These are phyloP conservation scores for Didymella sp. DNA, from an alignment of 2,329 filamentous ascomycete genomes.

Conservation along the genomic window DNA sequence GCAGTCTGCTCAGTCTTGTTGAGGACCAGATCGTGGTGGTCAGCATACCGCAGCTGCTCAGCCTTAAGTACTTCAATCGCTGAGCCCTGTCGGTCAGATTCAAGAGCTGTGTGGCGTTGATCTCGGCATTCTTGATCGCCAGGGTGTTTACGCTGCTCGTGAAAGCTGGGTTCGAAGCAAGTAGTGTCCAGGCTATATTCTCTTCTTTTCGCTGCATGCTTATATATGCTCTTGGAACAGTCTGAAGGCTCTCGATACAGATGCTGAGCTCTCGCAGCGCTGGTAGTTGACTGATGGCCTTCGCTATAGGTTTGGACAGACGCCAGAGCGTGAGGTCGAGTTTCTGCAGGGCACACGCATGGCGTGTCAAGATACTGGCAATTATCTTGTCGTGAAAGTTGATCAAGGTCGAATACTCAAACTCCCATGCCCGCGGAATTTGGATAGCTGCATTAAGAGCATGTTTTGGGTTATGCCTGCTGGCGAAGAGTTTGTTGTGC, in stretches of 20 bases:
- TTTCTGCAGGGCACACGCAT: conserved; percentile 35
- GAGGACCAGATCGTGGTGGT: conserved; percentile 6
- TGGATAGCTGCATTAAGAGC: conserved; percentile 14
- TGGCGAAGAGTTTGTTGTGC: conserved; percentile 55
- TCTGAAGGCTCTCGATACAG: conserved; percentile 30
- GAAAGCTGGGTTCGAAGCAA: not conserved
- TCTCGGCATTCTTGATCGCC: not conserved
- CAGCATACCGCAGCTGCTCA: conserved; percentile 12
- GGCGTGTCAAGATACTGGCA: conserved; percentile 33
- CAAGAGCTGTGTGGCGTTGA: not conserved
- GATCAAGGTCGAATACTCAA: conserved; percentile 31
- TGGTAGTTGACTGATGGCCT: conserved; percentile 27
- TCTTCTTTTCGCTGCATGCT: conserved; percentile 7
- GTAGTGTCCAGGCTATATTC: not conserved
- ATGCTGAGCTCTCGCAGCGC: conserved; percentile 35
- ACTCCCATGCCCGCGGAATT: conserved; percentile 32
- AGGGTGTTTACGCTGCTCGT: not conserved
- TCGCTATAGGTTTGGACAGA: conserved; percentile 32
- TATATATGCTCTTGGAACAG: conserved; percentile 1
- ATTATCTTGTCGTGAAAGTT: conserved; percentile 41
- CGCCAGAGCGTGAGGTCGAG: conserved; percentile 43
- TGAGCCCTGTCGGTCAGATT: not conserved
- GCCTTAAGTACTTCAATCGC: not conserved
- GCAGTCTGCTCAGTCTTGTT: not conserved
- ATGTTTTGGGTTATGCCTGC: conserved; percentile 16